Evolutionary conservation across 176 grass and related monocot genomes (phyloP).

Genomic region (Rhynchospora pubera): DNA sequence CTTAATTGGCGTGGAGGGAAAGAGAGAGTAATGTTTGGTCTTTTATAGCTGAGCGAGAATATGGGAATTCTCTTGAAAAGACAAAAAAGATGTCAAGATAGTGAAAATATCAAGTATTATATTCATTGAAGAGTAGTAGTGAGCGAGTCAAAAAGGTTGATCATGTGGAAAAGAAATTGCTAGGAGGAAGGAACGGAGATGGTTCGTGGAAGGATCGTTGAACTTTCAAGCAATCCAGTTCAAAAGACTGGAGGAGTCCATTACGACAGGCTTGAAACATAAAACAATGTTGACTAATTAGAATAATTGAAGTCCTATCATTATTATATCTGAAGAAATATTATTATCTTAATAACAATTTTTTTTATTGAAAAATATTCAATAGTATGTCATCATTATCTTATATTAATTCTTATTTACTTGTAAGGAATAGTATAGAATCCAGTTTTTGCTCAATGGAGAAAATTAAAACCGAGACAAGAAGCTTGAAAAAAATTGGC

Average conservation of each 20-base stretch:
- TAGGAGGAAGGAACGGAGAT: neutral
- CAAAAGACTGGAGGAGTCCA: neutral
- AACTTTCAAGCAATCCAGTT: neutral
- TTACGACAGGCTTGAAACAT: neutral
- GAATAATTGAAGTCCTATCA: too few species aligned
- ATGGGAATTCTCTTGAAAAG: neutral
- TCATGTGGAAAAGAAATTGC: conserved; percentile 1
- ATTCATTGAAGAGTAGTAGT: neutral
- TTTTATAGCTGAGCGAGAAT: conserved; percentile 4
- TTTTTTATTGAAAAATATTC: neutral
- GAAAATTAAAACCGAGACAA: neutral
- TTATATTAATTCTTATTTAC: neutral
- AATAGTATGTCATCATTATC: neutral
- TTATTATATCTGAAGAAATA: too few species aligned
- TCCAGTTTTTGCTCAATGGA: neutral
- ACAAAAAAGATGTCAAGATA: conserved; percentile 11
- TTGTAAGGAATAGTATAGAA: neutral
- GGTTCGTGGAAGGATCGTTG: neutral
- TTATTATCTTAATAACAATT: too few species aligned
- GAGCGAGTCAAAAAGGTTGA: conserved; percentile 9
- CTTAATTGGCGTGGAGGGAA: conserved; percentile 6
- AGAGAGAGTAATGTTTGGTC: neutral
- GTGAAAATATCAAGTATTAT: neutral
- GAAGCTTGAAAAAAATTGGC: neutral
- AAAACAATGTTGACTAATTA: too few species aligned